A percentile compares a stretch with the other conserved stretches of the same genome.
Conservation (phyloP, 495 filamentous ascomycete species). For the Usnea hakonensis region DNA sequence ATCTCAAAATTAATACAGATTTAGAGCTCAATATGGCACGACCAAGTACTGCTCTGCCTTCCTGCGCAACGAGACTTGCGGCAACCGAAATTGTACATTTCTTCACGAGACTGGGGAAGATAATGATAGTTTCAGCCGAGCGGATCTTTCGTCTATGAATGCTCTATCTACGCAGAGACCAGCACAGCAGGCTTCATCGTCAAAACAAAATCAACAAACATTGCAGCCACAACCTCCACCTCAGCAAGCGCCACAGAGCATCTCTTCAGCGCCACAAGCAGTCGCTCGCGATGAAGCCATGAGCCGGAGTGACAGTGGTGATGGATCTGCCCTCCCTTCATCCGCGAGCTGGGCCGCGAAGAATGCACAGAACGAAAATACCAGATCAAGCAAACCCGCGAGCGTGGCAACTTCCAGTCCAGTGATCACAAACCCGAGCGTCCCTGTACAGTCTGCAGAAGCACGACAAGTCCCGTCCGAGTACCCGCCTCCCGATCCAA, state of each 20-base stretch:
- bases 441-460: conserved; percentile 41
- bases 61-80: conserved; percentile 84
- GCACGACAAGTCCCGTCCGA: conserved; percentile 28
- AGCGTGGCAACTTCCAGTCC: conserved; percentile 78
- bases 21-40: conserved; percentile 86
- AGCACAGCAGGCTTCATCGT: conserved; percentile 28
- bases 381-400: conserved; percentile 66
- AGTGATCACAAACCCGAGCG: conserved; percentile 53
- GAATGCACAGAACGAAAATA: conserved; percentile 59
- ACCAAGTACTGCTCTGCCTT: conserved; percentile 99
- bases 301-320: conserved; percentile 48
- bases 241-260: conserved; percentile 34
- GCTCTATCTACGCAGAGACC: conserved; percentile 72
- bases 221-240: conserved; percentile 43
- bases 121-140: conserved; percentile 89
- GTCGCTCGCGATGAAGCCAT: conserved; percentile 68
- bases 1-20: conserved; percentile 24
- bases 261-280: conserved; percentile 53
- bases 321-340: conserved; percentile 81
- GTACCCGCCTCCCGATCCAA: conserved; percentile 23
- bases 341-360: conserved; percentile 90
- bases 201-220: conserved; percentile 28
- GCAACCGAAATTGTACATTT: conserved; percentile 94
- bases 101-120: conserved; percentile 95
- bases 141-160: conserved; percentile 95